Evolutionary conservation across 108 stramenopile genomes (phyloP).

Genomic region (Cyclotella atomus): DNA sequence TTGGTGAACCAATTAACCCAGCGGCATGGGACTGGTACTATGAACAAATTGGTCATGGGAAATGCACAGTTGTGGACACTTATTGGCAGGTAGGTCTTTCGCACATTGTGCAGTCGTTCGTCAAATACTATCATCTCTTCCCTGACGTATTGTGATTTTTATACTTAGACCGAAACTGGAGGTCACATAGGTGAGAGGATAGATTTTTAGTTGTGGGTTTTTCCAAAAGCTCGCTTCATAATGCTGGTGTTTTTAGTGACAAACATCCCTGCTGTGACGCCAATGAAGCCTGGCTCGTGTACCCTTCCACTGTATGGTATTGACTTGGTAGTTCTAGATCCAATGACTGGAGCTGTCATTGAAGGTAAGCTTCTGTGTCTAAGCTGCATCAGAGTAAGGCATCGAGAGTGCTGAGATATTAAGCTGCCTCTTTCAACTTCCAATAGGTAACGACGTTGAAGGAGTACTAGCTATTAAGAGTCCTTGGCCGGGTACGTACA

Average conservation of each 20-base stretch:
- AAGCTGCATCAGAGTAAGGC: neutral
- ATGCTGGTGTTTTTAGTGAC: no score
- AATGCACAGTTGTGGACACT: constrained; percentile 87
- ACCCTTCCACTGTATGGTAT: constrained; percentile 86
- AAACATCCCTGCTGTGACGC: constrained; percentile 80
- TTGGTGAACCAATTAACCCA: constrained; percentile 93
- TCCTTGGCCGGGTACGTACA: no score
- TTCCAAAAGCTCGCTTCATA: no score
- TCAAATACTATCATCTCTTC: no score
- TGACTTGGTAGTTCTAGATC: constrained; percentile 73
- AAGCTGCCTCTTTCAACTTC: no score
- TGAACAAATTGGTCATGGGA: constrained; percentile 67
- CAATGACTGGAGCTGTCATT: constrained; percentile 62
- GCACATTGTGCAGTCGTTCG: no score
- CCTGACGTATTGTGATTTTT: no score
- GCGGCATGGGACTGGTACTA: constrained; percentile 93
- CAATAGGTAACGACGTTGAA: constrained; percentile 58
- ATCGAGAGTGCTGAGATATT: no score
- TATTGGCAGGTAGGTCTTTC: no score
- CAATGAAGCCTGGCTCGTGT: constrained; percentile 88
- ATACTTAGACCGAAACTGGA: constrained; percentile 91
- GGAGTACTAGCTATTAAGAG: constrained; percentile 81
- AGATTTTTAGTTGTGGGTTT: no score
- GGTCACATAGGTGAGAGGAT: constrained; percentile 81
- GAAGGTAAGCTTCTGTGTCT: constrained; percentile 37